Percentiles rank a stretch among this genome's conserved stretches.
Evolutionary conservation across 495 filamentous ascomycete genomes (phyloP).

Genomic region (Aspergillus heteromorphus): DNA sequence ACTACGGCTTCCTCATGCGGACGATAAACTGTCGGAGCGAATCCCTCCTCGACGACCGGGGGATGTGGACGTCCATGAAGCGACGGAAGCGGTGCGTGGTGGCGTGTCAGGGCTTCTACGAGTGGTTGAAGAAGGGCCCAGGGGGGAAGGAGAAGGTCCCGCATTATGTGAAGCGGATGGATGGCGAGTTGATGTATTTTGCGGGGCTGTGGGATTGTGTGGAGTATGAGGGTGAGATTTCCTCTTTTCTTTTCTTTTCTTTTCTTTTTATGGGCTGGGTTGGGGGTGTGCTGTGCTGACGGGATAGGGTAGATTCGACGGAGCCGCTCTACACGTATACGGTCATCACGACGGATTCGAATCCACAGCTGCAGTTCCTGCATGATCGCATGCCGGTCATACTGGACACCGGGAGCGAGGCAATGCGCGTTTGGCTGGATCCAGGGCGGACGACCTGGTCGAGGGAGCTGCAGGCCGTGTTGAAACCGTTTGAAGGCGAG

Average conservation of each 20-base stretch:
- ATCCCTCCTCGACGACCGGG: constrained; percentile 65
- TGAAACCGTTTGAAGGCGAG: constrained; percentile 73
- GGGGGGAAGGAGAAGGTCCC: constrained; percentile 74
- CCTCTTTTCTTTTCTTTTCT: background rate
- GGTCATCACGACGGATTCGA: constrained; percentile 83
- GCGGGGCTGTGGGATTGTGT: constrained; percentile 92
- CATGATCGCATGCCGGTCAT: constrained; percentile 97
- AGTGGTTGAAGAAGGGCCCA: constrained; percentile 80
- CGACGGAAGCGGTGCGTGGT: constrained; percentile 81
- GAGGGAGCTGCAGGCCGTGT: constrained; percentile 65
- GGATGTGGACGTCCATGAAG: constrained; percentile 93
- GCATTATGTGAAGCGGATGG: constrained; percentile 73
- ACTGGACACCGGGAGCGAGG: constrained; percentile 66
- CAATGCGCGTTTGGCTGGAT: constrained; percentile 75
- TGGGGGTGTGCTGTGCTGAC: background rate
- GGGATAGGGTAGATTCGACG: constrained; percentile 29
- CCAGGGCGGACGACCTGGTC: constrained; percentile 67
- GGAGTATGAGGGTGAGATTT: constrained; percentile 62
- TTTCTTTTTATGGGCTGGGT: too few species aligned
- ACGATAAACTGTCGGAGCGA: constrained; percentile 97
- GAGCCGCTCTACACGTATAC: constrained; percentile 81
- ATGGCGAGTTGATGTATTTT: constrained; percentile 80
- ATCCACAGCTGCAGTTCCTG: constrained; percentile 71
- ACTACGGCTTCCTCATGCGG: constrained; percentile 69
- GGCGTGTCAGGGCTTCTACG: constrained; percentile 87